Base-by-base conservation (phyloP, 805 yeast genomes). In the Candida mattraensis region DNA sequence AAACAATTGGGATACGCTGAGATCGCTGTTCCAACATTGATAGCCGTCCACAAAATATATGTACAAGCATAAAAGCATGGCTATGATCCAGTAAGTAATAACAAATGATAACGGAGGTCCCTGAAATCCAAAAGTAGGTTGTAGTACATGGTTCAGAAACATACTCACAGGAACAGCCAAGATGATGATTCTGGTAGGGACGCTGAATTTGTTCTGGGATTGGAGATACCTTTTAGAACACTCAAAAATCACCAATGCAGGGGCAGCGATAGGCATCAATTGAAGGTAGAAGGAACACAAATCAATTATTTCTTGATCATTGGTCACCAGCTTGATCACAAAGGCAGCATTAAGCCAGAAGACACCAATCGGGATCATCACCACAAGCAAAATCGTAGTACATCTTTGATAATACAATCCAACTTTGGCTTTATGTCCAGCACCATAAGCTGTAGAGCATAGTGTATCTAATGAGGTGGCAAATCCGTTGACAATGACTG, bases 71-170 rank as follows among this genome's bases (percentile, higher is more conserved):
- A 84, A 53, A 21, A 74, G 60, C 12, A 67, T 28, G 18, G 82
- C 76, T 85, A 83, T 81, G 36, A 78, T 51, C 79, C 86, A 83
- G 54, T 80, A 77, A 10, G 86, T 79, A 15, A 78, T 64, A 3
- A 77, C 78, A 18, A 82, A 83, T 7, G 87, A 71, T 14, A 80
- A 61, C 23, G 89, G 88, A 2, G 91, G 89, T 8, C 87, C 87
- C 28, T 72, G 51, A 50, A 78, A 79, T 2, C 86, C 87, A 9
- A 86, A 46, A 49, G 70, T 61, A 78, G 84, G 76, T 3, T 79
- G 81, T 24, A 83, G 59, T 7, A 72, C 36, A 45, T 74, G 75
- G 56, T 82, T 83, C 52, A 81, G 60, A 23, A 73, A 43, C 0
- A 81, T 76, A 44, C 82, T 78, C 41, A 82, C 53, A 4, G 89